A percentile compares a stretch with the other conserved stretches of the same genome.
Conservation (phyloP, 352 stramenopile species). For the Phytophthora pisi region DNA sequence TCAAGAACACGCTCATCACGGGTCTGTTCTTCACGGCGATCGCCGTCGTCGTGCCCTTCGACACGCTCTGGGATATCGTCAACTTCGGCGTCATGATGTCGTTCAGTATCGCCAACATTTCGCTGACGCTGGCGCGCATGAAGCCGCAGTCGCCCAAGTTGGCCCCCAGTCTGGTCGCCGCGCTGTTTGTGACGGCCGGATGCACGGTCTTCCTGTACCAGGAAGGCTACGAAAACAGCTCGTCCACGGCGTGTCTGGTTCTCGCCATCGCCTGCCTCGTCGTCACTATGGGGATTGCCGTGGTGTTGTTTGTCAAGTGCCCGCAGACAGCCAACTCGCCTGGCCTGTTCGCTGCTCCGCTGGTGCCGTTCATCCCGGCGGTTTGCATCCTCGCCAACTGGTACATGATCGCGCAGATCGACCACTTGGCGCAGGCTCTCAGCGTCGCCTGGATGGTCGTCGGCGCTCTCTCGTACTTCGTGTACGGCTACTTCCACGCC, state of each 20-base stretch:
- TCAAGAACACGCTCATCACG: conserved; percentile 76
- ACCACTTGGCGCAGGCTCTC: conserved; percentile 37
- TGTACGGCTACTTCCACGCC: conserved; percentile 54
- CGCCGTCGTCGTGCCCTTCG: conserved; percentile 78
- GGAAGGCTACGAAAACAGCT: conserved; percentile 54
- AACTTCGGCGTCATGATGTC: conserved; percentile 86
- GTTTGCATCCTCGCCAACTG: conserved; percentile 66
- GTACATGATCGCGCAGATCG: conserved; percentile 69
- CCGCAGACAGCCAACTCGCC: conserved; percentile 39
- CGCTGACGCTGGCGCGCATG: conserved; percentile 69
- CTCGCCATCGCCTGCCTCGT: conserved; percentile 52
- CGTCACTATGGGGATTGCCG: conserved; percentile 36
- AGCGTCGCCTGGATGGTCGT: conserved; percentile 52
- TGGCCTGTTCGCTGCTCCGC: conserved; percentile 47
- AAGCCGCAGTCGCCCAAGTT: conserved; percentile 53
- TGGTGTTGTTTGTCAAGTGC: conserved; percentile 54
- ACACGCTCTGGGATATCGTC: conserved; percentile 85
- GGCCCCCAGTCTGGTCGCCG: conserved; percentile 37
- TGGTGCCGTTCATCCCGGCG: conserved; percentile 66
- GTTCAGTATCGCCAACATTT: conserved; percentile 83
- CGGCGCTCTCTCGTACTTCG: conserved; percentile 62
- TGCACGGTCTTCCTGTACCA: conserved; percentile 64
- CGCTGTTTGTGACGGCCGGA: conserved; percentile 43
- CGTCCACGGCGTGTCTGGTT: conserved; percentile 41
- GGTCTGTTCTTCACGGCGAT: conserved; percentile 73